Base-by-base conservation (phyloP, 1,284 basidiomycete species). In the Ustanciosporium gigantosporum region DNA sequence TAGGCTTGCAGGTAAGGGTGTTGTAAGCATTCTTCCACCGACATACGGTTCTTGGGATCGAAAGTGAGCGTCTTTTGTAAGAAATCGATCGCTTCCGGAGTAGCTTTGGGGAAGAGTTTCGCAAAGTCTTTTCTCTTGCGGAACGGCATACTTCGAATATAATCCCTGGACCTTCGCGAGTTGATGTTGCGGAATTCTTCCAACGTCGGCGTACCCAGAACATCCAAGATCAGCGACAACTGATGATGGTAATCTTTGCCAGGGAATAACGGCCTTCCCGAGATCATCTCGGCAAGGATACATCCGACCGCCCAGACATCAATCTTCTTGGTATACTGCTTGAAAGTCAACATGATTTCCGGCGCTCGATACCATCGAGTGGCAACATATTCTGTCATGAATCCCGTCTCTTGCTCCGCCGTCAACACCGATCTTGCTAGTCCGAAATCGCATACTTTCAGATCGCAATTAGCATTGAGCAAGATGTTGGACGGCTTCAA, bases 261-360 rank as follows among this genome's bases (percentile, higher is more conserved):
- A 2, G 91, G 91, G 80, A 95, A 95, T 40, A 95, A 81, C 0
- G 92, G 89, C 72, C 88, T 87, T 32, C 91, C 90, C 55, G 85
- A 88, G 16, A 95, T 66, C 91, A 95, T 94, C 79, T 95, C 91
- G 0, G 91, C 91, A 14, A 94, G 82, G 6, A 95, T 90, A 77
- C 91, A 94, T 2, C 91, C 91, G 3, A 94, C 89, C 55, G 86
- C 88, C 91, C 91, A 95, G 68, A 91, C 50, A 31, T 78, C 77
- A 36, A 78, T 78, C 2, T 76, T 74, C 42, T 76, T 78, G 41
- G 76, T 78, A 42, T 78, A 78, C 49, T 77, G 70, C 51, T 75
- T 75, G 61, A 78, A 78, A 31, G 75, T 75, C 6, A 77, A 60
- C 75, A 77, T 77, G 46, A 77, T 76, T 46, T 77, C 75, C 5